phyloP scores from a whole-genome alignment of 768 basidiomycete genomes.

The Zangia roseola region DNA sequence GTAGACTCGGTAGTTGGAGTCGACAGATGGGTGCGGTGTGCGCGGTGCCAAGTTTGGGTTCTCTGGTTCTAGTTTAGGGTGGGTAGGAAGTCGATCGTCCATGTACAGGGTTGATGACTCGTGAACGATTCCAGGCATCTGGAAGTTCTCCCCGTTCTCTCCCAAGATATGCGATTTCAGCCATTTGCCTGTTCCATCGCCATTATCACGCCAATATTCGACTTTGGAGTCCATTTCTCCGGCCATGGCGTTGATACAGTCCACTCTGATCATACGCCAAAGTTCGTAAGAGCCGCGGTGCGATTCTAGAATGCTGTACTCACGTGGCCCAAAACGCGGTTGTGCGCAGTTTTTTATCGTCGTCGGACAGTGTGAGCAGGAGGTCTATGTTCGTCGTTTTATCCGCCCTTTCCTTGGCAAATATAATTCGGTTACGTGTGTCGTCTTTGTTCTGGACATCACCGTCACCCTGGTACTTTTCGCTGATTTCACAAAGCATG shows the following conservation, averaged over 20 bases:
- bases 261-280: not conserved
- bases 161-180: not conserved
- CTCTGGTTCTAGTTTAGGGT: conserved; percentile 1
- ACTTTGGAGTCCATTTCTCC: not conserved
- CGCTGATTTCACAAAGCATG: conserved; percentile 7
- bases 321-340: conserved; percentile 11
- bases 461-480: not conserved
- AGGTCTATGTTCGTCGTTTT: conserved; percentile 11
- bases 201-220: conserved; percentile 6
- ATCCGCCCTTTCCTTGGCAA: not conserved
- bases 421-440: not conserved
- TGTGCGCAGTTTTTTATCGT: conserved; percentile 2
- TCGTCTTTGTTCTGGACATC: too few species aligned
- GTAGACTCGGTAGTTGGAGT: conserved; percentile 11
- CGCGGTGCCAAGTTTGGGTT: not conserved
- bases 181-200: not conserved
- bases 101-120: conserved; percentile 10
- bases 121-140: not conserved
- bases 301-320: not conserved
- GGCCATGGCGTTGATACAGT: conserved; percentile 1
- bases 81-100: conserved; percentile 3
- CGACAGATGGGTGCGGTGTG: conserved; percentile 2
- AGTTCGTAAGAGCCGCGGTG: too few species aligned
- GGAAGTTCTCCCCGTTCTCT: not conserved
- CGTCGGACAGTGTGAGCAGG: conserved; percentile 9